Conservation (phyloP, 2,329 filamentous ascomycete species). For the Hymenoscyphus albidus region DNA sequence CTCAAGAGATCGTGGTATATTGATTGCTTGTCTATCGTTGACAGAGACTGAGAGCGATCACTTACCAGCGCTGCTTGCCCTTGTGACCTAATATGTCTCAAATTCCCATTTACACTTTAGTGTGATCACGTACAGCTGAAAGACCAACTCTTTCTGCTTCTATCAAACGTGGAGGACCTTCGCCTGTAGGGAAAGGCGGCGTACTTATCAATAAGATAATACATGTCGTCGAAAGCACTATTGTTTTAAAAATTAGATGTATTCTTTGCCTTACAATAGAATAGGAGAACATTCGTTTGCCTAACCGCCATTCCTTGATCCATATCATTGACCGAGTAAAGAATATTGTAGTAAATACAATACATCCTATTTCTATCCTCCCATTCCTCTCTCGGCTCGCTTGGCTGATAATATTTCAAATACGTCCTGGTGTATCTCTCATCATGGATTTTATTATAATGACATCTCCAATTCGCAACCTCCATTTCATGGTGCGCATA, state of each 20-base stretch:
- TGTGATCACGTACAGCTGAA: neutral
- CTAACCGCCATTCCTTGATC: neutral
- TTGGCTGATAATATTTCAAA: neutral
- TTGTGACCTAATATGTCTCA: no score
- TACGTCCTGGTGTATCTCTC: neutral
- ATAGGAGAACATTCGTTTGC: neutral
- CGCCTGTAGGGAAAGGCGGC: neutral
- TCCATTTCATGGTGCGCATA: neutral
- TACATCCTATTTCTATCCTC: slow-evolving; percentile 34
- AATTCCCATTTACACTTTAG: neutral
- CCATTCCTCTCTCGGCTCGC: slow-evolving; percentile 33
- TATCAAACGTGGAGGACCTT: neutral
- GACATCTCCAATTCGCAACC: neutral
- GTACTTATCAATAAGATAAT: neutral
- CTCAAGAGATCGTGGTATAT: no score
- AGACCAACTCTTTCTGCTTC: neutral
- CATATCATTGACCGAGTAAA: slow-evolving; percentile 12
- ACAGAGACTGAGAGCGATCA: no score
- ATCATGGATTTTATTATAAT: neutral
- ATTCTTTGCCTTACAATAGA: neutral
- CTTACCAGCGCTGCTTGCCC: no score
- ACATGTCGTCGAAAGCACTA: neutral
- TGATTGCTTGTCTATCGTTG: no score
- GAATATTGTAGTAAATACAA: slow-evolving; percentile 13
- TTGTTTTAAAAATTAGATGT: neutral